Evolutionary conservation across 164 flowering plant genomes (phyloP), one percentile per base, ranked within the genome.

Genomic region (Chloranthus sessilifolius): DNA sequence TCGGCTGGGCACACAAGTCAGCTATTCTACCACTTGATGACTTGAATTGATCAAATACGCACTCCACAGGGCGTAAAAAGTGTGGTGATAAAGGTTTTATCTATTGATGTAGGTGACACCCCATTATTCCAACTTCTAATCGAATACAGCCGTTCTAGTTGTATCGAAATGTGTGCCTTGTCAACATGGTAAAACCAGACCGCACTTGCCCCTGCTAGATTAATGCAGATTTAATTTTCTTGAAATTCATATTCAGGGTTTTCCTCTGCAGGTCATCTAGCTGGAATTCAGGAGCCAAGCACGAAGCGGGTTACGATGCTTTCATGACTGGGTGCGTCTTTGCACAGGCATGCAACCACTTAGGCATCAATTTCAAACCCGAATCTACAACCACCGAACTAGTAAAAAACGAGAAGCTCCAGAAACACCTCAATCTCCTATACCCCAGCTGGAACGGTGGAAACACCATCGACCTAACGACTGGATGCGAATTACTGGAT

Each of bases 231-330:
- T 11, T 27, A 43, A 43, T 44, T 44, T 26, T 24, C 15, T 24
- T 24, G 43, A 11, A 9, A 44, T n/a, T 30, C 17, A 25, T 44
- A 42, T 21, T 22, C 20, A 22, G 14, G 5, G 14, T 50, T n/a
- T n/a, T 37, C 21, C 24, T 66, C 39, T 78, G 65, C 88, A 92
- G 96, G 61, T 80, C 86, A 35, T 74, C 82, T 29, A 74, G 66
- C 59, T 92, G 96, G 96, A 82, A 81, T 56, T 72, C 92, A 7
- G 97, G 95, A 59, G 86, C 77, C 31, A 84, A 82, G 66, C 99
- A 92, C 66, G 97, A 92, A 78, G 95, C 97, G 24, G 99, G 99
- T 23, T 92, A 86, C 64, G 99, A 88, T 78, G 95, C 97, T 27
- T 88, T 92, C 56, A 88, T 92, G 99, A 92, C 99, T 3, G 99